Base-by-base conservation (phyloP, 2,329 filamentous ascomycete genomes). In the Stenocarpella maydis region DNA sequence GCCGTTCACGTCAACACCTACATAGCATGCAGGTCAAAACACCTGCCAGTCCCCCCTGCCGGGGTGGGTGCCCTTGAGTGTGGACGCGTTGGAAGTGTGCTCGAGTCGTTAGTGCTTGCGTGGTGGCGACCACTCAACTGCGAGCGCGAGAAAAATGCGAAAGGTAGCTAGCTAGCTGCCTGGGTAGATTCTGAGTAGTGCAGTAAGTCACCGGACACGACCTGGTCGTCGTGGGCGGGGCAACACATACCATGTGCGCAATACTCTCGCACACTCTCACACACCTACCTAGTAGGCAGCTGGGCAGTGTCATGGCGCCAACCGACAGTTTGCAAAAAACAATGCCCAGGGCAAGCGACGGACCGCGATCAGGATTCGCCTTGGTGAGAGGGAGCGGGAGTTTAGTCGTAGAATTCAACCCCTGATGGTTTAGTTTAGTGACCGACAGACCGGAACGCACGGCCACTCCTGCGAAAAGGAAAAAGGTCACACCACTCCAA, bases 251-350 rank as follows among this genome's bases (percentile, higher is more conserved):
- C 12, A 37, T 37, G 34, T 37, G 9, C 34, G n/a, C 21, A 55
- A 55, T 4, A 17, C 34, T 17, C n/a, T n/a, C n/a, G n/a, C 31
- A 49, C 47, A 49, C 14, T 10, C 28, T n/a, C 7, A 41, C 53
- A 55, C 34, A 39, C 34, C 17, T 31, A 19, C 55, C 39, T 12
- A 19, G 43, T 37, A 63, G 58, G 58, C 43, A 37, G 41, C 58
- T 63, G 28, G 55, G 55, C 58, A 63, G 58, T 49, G 43, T 49
- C 28, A 37, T 63, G 39, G 43, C 34, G 5, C 41, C 43, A 37
- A 49, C 24, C 49, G 41, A 49, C 43, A 45, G 58, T 49, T 63
- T 43, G 58, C 58, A 63, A 63, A 63, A 63, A 63, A 63, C 58
- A 63, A 63, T 63, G 58, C 58, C 58, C 43, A 63, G 58, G 37